A percentile compares a stretch with the other conserved stretches of the same genome.
phyloP scores from a whole-genome alignment of 495 filamentous ascomycete species.

The Daldinia bambusicola region DNA sequence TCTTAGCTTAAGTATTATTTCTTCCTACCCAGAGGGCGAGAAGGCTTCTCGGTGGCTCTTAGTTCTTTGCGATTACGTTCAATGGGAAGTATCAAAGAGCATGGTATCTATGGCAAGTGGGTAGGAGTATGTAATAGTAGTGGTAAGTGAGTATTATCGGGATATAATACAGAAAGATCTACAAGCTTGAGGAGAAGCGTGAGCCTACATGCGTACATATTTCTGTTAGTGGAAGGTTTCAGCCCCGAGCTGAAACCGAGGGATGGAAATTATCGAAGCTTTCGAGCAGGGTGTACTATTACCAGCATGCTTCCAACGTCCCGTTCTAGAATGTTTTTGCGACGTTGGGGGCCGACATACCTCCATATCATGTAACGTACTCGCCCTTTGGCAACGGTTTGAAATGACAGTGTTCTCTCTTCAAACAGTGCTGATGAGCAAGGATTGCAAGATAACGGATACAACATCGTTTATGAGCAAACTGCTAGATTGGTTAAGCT shows the following conservation, averaged over 20 bases:
- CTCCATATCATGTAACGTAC: neutral
- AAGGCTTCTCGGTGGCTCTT: neutral
- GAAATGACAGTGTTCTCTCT: neutral
- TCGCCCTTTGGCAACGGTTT: neutral
- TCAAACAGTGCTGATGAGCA: neutral
- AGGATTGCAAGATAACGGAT: constrained; percentile 2
- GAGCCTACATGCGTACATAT: neutral
- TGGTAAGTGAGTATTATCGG: neutral
- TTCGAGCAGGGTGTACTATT: neutral
- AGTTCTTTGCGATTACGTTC: neutral
- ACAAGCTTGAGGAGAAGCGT: neutral
- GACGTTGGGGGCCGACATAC: neutral
- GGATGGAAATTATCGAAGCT: constrained; percentile 7
- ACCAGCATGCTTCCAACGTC: neutral
- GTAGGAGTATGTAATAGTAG: neutral
- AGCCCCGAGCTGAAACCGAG: constrained; percentile 11
- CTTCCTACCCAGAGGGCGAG: neutral
- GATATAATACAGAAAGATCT: neutral
- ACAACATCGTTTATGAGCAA: neutral
- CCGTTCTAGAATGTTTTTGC: constrained; percentile 3
- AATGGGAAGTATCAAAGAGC: neutral
- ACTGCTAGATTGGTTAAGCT: constrained; percentile 11
- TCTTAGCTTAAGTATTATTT: neutral
- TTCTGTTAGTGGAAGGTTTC: constrained; percentile 4
- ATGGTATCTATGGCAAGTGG: neutral